Base-by-base conservation (phyloP, 1,284 basidiomycete genomes). In the Ustilago esculenta region DNA sequence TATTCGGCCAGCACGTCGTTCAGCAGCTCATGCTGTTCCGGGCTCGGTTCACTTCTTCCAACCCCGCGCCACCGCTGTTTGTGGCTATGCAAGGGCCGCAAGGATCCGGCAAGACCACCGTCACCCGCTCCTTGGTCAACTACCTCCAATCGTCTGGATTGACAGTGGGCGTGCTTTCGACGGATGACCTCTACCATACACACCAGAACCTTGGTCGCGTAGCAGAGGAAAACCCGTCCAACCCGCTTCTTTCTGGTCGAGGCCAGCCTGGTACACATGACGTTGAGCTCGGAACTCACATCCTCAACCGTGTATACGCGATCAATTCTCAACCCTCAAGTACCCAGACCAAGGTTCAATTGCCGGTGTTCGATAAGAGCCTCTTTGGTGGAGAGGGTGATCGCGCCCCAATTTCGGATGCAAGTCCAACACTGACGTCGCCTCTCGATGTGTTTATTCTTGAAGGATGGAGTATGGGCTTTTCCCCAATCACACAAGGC, bases 11-110 rank as follows among this genome's bases (percentile, higher is more conserved):
- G 30, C 66, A 69, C 45, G 55, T 69, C 7, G 20, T 63, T 0
- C 33, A 35, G 17, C 59, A 69, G 27, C 43, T 69, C 11, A 37
- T 45, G 4, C 12, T 24, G 4, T 50, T 43, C n/a, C 51, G 55
- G 2, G 24, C 56, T 15, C 46, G 52, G 10, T 53, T 49, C 42
- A 7, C 29, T 17, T 20, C 21, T 4, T 27, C 25, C 11, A 23
- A 36, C 5, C 35, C n/a, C 18, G 25, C 17, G 2, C 40, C 61
- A 12, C 67, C 67, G 8, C 45, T 70, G 6, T 70, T 70, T 23
- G 56, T 65, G 6, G 67, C 61, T 2, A 70, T 70, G 67, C 67
- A 70, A 53, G 67, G 67, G 3, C 67, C 67, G 12, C 67, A 70
- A 40, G 67, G 67, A 5, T 60, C 61, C 0, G 67, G 67, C 23